Conservation (phyloP, 345 rosid species). For the Moricandia arvensis region DNA sequence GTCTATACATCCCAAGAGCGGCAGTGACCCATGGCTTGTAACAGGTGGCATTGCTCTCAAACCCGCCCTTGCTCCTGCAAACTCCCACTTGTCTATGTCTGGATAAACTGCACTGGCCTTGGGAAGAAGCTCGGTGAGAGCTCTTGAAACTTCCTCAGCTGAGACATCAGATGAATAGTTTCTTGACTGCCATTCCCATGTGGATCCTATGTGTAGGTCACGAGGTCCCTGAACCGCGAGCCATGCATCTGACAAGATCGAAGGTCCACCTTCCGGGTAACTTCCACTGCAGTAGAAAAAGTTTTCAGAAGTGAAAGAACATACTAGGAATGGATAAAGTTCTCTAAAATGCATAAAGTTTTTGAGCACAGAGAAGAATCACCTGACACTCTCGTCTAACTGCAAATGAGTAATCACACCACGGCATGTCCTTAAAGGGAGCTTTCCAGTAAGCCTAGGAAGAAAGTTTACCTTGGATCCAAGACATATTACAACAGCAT, state of each 20-base stretch:
- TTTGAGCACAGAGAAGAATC: slow-evolving; percentile 4
- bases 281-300: slow-evolving; percentile 49
- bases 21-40: slow-evolving; percentile 74
- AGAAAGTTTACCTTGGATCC: slow-evolving; percentile 79
- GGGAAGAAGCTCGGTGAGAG: slow-evolving; percentile 71
- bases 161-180: slow-evolving; percentile 59
- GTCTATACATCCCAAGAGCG: slow-evolving; percentile 69
- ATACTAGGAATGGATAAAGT: background rate
- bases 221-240: slow-evolving; percentile 70
- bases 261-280: slow-evolving; percentile 66
- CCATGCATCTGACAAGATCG: slow-evolving; percentile 86
- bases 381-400: slow-evolving; percentile 53
- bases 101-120: slow-evolving; percentile 73
- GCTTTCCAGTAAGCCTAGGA: slow-evolving; percentile 72
- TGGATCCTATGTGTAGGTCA: slow-evolving; percentile 66
- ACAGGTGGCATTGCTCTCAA: slow-evolving; percentile 90
- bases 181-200: slow-evolving; percentile 91
- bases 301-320: too few relatives aligned
- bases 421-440: slow-evolving; percentile 87
- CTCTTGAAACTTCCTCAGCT: slow-evolving; percentile 67
- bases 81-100: slow-evolving; percentile 59
- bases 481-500: slow-evolving; percentile 74
- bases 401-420: slow-evolving; percentile 74
- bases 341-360: background rate
- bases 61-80: slow-evolving; percentile 74